Evolutionary conservation across 2,329 filamentous ascomycete genomes (phyloP), one percentile per base, ranked within the genome.

Genomic region (Monosporascus ibericus): DNA sequence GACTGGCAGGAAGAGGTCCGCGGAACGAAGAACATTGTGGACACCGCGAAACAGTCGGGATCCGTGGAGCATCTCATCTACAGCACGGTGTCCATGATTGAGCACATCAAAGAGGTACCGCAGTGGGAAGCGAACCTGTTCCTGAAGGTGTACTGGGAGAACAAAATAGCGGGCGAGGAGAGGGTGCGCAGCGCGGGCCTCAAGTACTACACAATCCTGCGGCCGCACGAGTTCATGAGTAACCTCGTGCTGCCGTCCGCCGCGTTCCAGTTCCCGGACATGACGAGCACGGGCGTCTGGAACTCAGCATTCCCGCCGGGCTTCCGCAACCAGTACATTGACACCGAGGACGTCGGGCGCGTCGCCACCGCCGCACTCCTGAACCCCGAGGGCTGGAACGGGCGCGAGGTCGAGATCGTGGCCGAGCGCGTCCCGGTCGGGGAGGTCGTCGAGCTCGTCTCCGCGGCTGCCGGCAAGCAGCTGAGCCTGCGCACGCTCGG

Each of bases 191-290:
- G n/a, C 7, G 52, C 27, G 8, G 56, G 54, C 2, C 49, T 60
- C 47, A 30, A 46, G 40, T 39, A 57, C 44, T 56, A 60, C 52
- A 58, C 58, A 17, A 47, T 58, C 42, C 54, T 60, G 36, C 54
- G 56, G 11, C 58, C 58, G 11, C 36, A 24, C 2, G 56, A 58
- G 50, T 57, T 58, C 56, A 57, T 57, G 54, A 47, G 48, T 15
- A 60, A 58, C 50, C 58, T 52, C 51, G 52, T 57, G 38, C 17
- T 18, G 14, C 11, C 24, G 17, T 5, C 4, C 14, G 51, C 52
- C 3, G 2, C 11, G 2, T 49, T 52, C 18, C 55, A 52, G 42
- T 24, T 52, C 18, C 50, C 50, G 3, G 51, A 52, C 18, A 48
- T 58, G 4, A 3, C 52, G n/a, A 47, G 20, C 5, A 38, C 44